These are phyloP conservation scores for Hypoxylon intermedium DNA, from an alignment of 495 filamentous ascomycete genomes.

Conservation along the genomic window DNA sequence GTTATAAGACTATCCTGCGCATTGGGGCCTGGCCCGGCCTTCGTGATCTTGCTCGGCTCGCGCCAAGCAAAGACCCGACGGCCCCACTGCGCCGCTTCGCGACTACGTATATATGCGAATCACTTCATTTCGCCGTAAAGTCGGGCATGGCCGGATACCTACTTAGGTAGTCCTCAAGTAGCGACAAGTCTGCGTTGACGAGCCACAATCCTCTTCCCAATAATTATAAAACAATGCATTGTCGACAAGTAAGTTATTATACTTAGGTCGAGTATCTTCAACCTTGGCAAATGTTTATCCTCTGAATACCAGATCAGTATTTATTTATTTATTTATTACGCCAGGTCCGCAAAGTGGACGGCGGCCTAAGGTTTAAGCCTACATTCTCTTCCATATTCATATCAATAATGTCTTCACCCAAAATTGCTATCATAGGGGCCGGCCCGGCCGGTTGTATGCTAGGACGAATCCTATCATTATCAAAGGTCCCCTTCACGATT, in stretches of 20 bases:
- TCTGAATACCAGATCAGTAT: background rate
- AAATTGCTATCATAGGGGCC: slow-evolving; percentile 65
- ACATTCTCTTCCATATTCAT: background rate
- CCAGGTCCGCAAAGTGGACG: too few relatives aligned
- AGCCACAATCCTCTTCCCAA: background rate
- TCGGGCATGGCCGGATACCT: too few relatives aligned
- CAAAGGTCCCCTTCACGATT: slow-evolving; percentile 50
- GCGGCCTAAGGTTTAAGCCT: too few relatives aligned
- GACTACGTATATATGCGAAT: too few relatives aligned
- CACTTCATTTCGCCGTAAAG: too few relatives aligned
- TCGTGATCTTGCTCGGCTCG: too few relatives aligned
- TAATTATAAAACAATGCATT: background rate
- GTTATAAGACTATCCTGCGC: too few relatives aligned
- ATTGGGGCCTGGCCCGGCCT: too few relatives aligned
- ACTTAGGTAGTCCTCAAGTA: background rate
- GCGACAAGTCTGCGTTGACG: slow-evolving; percentile 18
- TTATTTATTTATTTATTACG: background rate
- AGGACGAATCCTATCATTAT: slow-evolving; percentile 58
- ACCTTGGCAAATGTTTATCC: background rate
- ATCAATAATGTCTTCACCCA: slow-evolving; percentile 34
- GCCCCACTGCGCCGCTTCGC: too few relatives aligned
- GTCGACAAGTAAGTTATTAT: background rate
- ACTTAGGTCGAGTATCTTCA: background rate
- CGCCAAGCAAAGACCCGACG: too few relatives aligned
- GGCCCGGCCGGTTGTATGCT: slow-evolving; percentile 63